Evolutionary conservation across 2,329 filamentous ascomycete genomes (phyloP).

Genomic region (Penicillium sp.): DNA sequence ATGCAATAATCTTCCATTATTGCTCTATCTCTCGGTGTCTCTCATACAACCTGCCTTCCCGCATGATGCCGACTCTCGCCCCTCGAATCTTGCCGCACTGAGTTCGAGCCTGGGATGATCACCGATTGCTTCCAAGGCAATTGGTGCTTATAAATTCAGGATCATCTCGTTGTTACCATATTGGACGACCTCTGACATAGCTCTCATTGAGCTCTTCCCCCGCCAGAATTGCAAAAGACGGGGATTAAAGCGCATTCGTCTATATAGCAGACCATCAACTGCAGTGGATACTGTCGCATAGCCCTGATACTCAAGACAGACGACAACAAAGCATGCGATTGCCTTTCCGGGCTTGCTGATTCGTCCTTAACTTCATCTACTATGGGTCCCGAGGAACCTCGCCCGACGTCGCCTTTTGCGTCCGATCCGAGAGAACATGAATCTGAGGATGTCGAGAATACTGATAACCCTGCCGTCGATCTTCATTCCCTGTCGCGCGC

Average conservation of each 20-base stretch:
- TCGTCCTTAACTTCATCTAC: neutral
- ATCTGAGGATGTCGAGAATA: conserved; percentile 15
- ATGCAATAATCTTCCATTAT: neutral
- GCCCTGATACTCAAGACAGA: too few relatives aligned
- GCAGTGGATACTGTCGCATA: too few relatives aligned
- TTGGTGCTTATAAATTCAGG: neutral
- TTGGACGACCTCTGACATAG: neutral
- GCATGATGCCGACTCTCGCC: conserved; percentile 7
- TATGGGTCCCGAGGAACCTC: conserved; percentile 9
- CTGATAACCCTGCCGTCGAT: conserved; percentile 22
- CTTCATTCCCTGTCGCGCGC: conserved; percentile 49
- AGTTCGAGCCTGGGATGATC: conserved; percentile 9
- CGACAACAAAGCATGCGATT: neutral
- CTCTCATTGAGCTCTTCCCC: neutral
- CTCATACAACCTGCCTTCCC: neutral
- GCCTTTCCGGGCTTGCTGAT: neutral
- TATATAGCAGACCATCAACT: neutral
- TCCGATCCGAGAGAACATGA: conserved; percentile 13
- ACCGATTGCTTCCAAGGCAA: conserved; percentile 6
- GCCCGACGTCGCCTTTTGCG: conserved; percentile 6
- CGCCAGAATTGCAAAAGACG: conserved; percentile 11
- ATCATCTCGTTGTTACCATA: too few relatives aligned
- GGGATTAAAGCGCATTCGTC: conserved; percentile 2
- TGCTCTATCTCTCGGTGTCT: neutral
- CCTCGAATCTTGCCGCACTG: conserved; percentile 7